Conservation (phyloP, 1,284 basidiomycete species). For the Crucibulum parvulum region DNA sequence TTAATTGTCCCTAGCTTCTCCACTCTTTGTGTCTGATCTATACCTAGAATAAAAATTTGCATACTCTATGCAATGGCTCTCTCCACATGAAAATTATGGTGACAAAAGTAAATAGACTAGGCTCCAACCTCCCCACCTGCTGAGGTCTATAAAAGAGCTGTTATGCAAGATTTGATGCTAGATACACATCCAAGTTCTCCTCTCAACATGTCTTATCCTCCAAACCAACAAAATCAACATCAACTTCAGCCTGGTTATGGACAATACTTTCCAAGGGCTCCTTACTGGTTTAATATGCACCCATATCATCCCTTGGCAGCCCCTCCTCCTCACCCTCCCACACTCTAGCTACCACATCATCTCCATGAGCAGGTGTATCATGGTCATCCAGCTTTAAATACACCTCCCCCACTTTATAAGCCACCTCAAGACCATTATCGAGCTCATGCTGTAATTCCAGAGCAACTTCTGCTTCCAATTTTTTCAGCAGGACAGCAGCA, state of each 20-base stretch:
- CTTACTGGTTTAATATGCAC: not conserved
- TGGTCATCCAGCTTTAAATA: not conserved
- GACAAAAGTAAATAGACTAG: too few species aligned
- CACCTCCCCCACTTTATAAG: not conserved
- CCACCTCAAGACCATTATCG: not conserved
- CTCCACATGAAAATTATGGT: too few species aligned
- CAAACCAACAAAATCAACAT: not conserved
- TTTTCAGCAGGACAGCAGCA: not conserved
- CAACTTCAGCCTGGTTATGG: not conserved
- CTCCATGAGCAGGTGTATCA: not conserved
- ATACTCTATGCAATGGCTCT: too few species aligned
- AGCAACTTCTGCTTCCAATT: not conserved
- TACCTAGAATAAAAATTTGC: too few species aligned
- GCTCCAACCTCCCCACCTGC: too few species aligned
- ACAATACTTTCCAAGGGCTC: not conserved
- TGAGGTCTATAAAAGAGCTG: too few species aligned
- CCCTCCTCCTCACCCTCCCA: not conserved
- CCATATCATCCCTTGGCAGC: not conserved
- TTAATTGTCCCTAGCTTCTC: too few species aligned
- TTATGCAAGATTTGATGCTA: too few species aligned
- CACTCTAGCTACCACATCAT: not conserved
- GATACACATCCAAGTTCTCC: too few species aligned
- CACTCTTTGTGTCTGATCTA: too few species aligned
- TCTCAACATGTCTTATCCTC: too few species aligned
- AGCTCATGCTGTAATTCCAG: too few species aligned